Conservation (phyloP, 805 yeast species). For the Candida ascalaphidarum region DNA sequence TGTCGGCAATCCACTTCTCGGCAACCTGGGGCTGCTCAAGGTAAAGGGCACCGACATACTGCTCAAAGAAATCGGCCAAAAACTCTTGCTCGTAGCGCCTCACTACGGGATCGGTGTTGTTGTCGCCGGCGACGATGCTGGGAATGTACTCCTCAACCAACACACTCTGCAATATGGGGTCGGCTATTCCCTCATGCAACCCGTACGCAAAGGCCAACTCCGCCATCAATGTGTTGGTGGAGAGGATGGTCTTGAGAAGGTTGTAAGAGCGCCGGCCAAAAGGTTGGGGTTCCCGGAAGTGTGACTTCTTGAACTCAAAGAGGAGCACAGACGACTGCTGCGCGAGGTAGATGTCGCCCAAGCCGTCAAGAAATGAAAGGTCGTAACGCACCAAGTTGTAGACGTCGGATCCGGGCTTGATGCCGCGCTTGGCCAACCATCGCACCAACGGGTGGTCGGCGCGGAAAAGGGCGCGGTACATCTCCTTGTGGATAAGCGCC, state of each 20-base stretch:
- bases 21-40: constrained; percentile 29
- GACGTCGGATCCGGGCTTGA: constrained; percentile 11
- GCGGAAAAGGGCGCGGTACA: constrained; percentile 18
- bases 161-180: constrained; percentile 12
- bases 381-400: constrained; percentile 20
- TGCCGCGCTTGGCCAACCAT: constrained; percentile 9
- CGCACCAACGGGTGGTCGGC: constrained; percentile 19
- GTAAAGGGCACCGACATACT: constrained; percentile 33
- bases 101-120: constrained; percentile 1
- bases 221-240: constrained; percentile 29
- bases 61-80: constrained; percentile 33
- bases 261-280: constrained; percentile 20
- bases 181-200: constrained; percentile 25
- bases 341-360: constrained; percentile 32
- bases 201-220: constrained; percentile 27
- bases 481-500: constrained; percentile 30
- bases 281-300: constrained; percentile 5
- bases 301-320: constrained; percentile 14
- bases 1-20: constrained; percentile 20
- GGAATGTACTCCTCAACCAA: constrained; percentile 21
- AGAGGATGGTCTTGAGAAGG: constrained; percentile 21
- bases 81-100: constrained; percentile 31
- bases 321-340: constrained; percentile 26
- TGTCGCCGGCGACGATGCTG: constrained; percentile 6
- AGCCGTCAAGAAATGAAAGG: constrained; percentile 30